Conservation (phyloP, 2,329 filamentous ascomycete species). For the Aspergillus sp. region DNA sequence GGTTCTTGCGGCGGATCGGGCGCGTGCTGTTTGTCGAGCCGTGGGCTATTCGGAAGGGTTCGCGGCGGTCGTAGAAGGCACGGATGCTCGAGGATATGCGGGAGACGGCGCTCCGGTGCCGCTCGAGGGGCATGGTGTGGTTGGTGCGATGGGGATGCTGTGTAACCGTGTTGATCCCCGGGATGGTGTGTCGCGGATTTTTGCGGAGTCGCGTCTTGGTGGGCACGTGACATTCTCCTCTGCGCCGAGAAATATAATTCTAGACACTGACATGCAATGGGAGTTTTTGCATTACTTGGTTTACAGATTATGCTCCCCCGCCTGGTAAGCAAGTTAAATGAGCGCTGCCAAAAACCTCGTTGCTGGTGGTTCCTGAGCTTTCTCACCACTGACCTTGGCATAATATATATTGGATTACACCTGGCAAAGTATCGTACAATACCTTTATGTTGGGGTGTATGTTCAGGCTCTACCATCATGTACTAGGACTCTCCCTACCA, state of each 20-base stretch:
- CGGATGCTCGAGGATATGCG: constrained; percentile 20
- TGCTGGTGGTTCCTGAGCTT: no score
- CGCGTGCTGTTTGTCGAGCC: constrained; percentile 79
- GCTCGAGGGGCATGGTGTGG: constrained; percentile 17
- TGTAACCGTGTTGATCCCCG: not conserved
- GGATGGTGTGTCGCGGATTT: not conserved
- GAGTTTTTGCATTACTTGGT: no score
- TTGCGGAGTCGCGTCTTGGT: not conserved
- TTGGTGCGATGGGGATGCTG: not conserved
- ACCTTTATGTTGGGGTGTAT: no score
- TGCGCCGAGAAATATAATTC: not conserved
- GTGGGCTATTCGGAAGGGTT: constrained; percentile 75
- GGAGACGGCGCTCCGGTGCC: constrained; percentile 17
- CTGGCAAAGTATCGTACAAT: no score
- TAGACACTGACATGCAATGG: no score
- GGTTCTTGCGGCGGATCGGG: constrained; percentile 47
- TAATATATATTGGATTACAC: no score
- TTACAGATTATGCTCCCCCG: no score
- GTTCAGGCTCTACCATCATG: no score
- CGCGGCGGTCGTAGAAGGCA: constrained; percentile 53
- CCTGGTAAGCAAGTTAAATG: no score
- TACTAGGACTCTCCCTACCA: no score
- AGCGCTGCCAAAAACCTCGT: no score
- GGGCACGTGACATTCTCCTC: not conserved
- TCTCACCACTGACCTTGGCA: no score